Conservation (phyloP, 2,329 filamentous ascomycete species). For the Malbranchea zuffiana region DNA sequence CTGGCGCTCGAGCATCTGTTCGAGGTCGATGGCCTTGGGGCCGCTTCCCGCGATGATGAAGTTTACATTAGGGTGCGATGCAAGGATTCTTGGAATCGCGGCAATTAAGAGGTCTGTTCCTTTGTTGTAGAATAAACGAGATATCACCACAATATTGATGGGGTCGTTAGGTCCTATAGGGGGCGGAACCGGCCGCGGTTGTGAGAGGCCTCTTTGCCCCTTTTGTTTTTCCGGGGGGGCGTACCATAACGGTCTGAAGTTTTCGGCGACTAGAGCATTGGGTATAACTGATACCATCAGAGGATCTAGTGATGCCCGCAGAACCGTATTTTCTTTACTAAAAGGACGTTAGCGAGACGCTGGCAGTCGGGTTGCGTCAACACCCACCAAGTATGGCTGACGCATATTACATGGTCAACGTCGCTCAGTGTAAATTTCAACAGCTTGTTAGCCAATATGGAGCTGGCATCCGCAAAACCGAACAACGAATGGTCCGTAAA, state of each 20-base stretch:
- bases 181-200: conserved; percentile 43
- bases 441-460: conserved; percentile 92
- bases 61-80: conserved; percentile 79
- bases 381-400: conserved; percentile 86
- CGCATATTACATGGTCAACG: conserved; percentile 95
- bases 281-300: conserved; percentile 97
- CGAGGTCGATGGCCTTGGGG: conserved; percentile 91
- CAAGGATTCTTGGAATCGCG: conserved; percentile 83
- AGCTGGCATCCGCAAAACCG: conserved; percentile 90
- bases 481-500: conserved; percentile 97
- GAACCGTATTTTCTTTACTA: conserved; percentile 95
- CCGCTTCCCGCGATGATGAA: conserved; percentile 96
- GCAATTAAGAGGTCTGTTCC: conserved; percentile 95
- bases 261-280: conserved; percentile 92
- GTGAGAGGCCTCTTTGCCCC: conserved; percentile 19
- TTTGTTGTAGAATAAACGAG: conserved; percentile 96
- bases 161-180: conserved; percentile 69
- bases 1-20: conserved; percentile 95
- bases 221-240: conserved; percentile 24
- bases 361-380: neutral
- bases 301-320: conserved; percentile 86
- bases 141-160: conserved; percentile 95
- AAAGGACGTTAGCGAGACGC: conserved; percentile 13
- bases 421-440: conserved; percentile 94
- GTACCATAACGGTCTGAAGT: conserved; percentile 66